Conservation (phyloP, 2,329 filamentous ascomycete genomes). For the Metarhizium humberi region DNA sequence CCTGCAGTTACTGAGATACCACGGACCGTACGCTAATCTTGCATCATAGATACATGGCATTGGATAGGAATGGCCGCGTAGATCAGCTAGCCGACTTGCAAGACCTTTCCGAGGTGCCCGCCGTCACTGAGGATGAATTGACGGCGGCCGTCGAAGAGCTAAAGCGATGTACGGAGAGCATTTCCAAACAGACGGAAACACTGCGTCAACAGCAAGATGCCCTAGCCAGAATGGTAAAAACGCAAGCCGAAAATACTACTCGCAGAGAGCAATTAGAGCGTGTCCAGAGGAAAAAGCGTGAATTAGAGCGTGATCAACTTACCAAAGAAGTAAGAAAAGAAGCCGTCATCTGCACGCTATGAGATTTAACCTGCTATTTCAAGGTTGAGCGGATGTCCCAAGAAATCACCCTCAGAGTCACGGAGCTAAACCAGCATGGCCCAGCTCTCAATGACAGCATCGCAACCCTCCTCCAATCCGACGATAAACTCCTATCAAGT, state of each 20-base stretch:
- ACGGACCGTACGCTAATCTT: slow-evolving; percentile 6
- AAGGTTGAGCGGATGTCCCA: slow-evolving; percentile 41
- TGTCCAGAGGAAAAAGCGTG: slow-evolving; percentile 18
- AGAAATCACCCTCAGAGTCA: slow-evolving; percentile 33
- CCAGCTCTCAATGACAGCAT: slow-evolving; percentile 39
- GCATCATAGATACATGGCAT: slow-evolving; percentile 35
- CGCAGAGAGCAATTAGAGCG: slow-evolving; percentile 21
- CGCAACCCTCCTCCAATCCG: slow-evolving; percentile 42
- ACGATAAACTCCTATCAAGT: slow-evolving; percentile 56
- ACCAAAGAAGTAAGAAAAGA: slow-evolving; percentile 28
- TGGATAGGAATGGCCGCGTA: slow-evolving; percentile 39
- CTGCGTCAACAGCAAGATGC: slow-evolving; percentile 54
- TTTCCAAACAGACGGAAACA: slow-evolving; percentile 53
- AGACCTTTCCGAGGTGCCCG: slow-evolving; percentile 37
- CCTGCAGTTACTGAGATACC: no score
- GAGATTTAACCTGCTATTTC: background rate
- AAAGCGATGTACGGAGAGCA: slow-evolving; percentile 53
- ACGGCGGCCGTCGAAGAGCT: slow-evolving; percentile 52
- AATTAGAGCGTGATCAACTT: slow-evolving; percentile 31
- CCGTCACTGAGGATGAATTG: slow-evolving; percentile 51
- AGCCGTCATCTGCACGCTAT: background rate
- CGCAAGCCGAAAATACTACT: slow-evolving; percentile 18
- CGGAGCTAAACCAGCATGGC: slow-evolving; percentile 42
- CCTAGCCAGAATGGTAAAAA: slow-evolving; percentile 40
- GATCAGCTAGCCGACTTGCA: slow-evolving; percentile 34